Evolutionary conservation across 2,329 filamentous ascomycete species (phyloP).

Genomic region (Xylaria sp.): DNA sequence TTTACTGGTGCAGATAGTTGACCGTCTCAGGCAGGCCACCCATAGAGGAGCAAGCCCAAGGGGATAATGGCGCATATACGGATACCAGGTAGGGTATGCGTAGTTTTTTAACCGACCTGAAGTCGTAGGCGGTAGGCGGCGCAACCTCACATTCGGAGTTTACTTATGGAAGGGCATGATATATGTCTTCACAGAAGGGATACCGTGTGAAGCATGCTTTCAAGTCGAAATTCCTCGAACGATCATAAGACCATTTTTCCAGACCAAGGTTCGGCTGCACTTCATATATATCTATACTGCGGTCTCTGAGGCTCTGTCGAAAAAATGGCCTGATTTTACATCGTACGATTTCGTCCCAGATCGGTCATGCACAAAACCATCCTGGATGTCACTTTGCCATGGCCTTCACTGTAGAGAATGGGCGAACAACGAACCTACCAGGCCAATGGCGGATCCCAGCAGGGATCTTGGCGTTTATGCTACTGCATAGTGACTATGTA

Average conservation of each 20-base stretch:
- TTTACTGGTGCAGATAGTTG: neutral
- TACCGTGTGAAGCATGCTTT: conserved; percentile 4
- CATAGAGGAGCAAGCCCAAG: neutral
- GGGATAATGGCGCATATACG: conserved; percentile 23
- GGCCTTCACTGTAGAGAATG: conserved; percentile 8
- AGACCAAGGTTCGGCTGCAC: conserved; percentile 23
- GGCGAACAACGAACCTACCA: neutral
- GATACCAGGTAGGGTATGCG: neutral
- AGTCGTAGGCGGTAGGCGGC: conserved; percentile 9
- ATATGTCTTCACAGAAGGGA: conserved; percentile 7
- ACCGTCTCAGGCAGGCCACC: neutral
- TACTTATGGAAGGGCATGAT: conserved; percentile 1
- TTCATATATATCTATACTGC: conserved; percentile 29
- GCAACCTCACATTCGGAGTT: conserved; percentile 6
- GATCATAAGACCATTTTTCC: conserved; percentile 28
- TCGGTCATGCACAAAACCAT: conserved; percentile 29
- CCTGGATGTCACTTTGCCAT: conserved; percentile 23
- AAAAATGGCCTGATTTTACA: conserved; percentile 36
- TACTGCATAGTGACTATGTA: conserved; percentile 26
- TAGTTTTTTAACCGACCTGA: conserved; percentile 8
- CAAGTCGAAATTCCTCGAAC: conserved; percentile 23
- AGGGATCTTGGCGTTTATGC: conserved; percentile 22
- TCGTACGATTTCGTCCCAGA: conserved; percentile 32
- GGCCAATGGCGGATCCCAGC: conserved; percentile 18
- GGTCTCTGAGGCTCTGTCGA: conserved; percentile 27